Evolutionary conservation across 2,329 filamentous ascomycete species (phyloP).

Genomic region (Fusarium fracticaudum): DNA sequence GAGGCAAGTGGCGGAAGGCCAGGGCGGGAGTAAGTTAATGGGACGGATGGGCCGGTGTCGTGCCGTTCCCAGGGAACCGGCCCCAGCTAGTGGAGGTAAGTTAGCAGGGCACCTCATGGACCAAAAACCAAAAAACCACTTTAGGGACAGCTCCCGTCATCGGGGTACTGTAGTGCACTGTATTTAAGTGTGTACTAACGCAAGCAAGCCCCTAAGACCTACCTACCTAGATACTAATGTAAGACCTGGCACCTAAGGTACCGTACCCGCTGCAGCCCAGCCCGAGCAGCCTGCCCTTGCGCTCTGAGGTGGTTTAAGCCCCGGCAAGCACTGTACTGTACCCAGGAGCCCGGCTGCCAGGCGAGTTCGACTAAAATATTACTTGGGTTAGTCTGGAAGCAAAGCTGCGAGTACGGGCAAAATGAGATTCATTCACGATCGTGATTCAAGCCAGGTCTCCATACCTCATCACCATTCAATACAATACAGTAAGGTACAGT

Average conservation of each 20-base stretch:
- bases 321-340: neutral
- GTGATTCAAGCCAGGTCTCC: neutral
- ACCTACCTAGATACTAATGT: neutral
- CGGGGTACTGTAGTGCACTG: constrained; percentile 9
- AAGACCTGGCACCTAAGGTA: neutral
- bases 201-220: neutral
- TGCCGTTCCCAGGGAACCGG: constrained; percentile 51
- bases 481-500: neutral
- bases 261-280: constrained; percentile 2
- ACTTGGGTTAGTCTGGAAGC: neutral
- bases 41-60: constrained; percentile 52
- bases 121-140: constrained; percentile 24
- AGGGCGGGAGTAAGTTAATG: constrained; percentile 47
- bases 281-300: neutral
- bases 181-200: neutral
- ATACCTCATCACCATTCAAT: neutral
- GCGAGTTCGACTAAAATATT: neutral
- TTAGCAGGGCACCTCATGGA: neutral
- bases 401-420: neutral
- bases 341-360: neutral
- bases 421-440: neutral
- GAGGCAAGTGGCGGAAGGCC: constrained; percentile 43
- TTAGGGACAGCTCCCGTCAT: constrained; percentile 13
- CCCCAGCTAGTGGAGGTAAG: constrained; percentile 37
- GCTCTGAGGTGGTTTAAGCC: neutral